Evolutionary conservation across 148 eudicot genomes (phyloP).

Genomic region (Vaccinium macrocarpon): DNA sequence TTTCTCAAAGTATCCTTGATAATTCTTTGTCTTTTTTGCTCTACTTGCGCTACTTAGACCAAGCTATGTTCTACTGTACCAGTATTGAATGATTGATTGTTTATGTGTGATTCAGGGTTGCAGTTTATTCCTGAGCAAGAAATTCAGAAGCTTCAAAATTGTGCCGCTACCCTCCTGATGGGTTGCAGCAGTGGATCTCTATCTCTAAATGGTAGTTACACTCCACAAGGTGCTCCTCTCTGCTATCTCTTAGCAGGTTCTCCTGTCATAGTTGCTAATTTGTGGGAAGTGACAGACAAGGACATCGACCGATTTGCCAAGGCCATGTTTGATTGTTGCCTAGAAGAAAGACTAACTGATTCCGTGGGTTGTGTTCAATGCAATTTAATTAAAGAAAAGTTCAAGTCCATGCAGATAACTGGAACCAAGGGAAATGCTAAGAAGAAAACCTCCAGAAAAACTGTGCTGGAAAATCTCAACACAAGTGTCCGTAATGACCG

Average conservation of each 20-base stretch:
- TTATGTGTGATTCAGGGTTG: conserved; percentile 42
- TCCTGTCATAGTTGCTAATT: conserved; percentile 84
- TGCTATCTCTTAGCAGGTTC: conserved; percentile 81
- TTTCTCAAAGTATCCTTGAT: too few species aligned
- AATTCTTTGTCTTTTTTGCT: too few species aligned
- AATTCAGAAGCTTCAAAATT: conserved; percentile 63
- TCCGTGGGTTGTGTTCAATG: conserved; percentile 54
- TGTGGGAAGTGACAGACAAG: conserved; percentile 95
- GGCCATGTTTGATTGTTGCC: conserved; percentile 65
- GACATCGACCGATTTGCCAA: conserved; percentile 95
- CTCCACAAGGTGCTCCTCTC: conserved; percentile 77
- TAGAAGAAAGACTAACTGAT: conserved; percentile 61
- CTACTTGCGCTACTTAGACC: not conserved
- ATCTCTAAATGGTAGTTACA: conserved; percentile 48
- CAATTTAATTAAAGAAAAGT: conserved; percentile 46
- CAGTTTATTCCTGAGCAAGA: conserved; percentile 74
- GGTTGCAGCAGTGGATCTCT: conserved; percentile 93
- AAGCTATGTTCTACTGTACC: not conserved
- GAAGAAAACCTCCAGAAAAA: conserved; percentile 44
- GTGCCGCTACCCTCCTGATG: conserved; percentile 80
- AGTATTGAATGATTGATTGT: not conserved
- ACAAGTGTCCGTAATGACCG: conserved; percentile 18
- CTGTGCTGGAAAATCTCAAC: conserved; percentile 18
- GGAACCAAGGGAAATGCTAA: conserved; percentile 37
- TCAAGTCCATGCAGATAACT: conserved; percentile 42